Evolutionary conservation across 1,139 yeast species (phyloP), one percentile per base, ranked within the genome.

Genomic region (Yamadazyma epiphylla): DNA sequence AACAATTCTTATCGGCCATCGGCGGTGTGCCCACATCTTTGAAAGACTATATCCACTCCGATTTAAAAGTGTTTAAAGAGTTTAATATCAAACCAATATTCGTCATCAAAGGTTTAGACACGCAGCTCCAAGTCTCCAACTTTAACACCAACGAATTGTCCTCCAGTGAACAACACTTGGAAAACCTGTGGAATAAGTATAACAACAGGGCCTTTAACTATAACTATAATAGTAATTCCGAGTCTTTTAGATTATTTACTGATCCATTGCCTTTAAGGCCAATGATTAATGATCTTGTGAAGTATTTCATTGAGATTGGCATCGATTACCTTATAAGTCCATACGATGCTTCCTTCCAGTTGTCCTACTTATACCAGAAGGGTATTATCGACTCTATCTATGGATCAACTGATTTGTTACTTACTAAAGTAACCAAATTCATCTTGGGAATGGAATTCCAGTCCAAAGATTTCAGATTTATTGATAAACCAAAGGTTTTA

Each of bases 1-100:
- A 86, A 45, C 84, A 84, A 31, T 74, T 74, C 41, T 60, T 80
- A 29, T 84, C 82, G 29, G 95, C 94, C 4, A 72, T 84, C 40
- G 95, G 95, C 6, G 95, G 95, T 0, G 72, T 82, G 33, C 95
- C 96, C 1, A 56, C 74, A 25, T 74, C 86, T 2, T 58, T 88
- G 39, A 68, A 66, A 38, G 68, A 64, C 39, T 70, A 68, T 45
- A 62, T 87, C 28, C 77, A 77, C 28, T 60, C 78, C 2, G 94
- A 87, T 49, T 61, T 86, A 35, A 67, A 69, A 32, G 70, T 72
- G 4, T 77, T 88, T 48, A 62, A 68, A 35, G 77, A 76, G 35
- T 70, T 69, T 42, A 74, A 77, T 36, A 77, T 87, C 36, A 80
- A 77, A 19, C 95, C 95, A 0, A 58, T 86, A 13, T 88, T 85